Conservation (phyloP, 495 filamentous ascomycete genomes). For the Friedmanniomyces endolithicus region DNA sequence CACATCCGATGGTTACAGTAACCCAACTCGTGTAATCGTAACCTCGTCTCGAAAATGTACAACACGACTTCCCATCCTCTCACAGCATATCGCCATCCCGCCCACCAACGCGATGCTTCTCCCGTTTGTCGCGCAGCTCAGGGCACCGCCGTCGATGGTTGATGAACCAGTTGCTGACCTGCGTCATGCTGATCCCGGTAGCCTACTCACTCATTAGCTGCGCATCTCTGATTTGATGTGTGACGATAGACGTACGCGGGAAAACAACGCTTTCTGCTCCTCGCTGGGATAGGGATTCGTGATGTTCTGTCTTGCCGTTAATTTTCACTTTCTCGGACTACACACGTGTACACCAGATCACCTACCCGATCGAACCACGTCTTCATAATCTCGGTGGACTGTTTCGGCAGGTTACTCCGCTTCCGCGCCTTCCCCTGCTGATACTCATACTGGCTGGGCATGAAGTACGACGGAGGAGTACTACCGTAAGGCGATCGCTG, state of each 20-base stretch:
- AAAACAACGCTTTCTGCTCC: constrained; percentile 19
- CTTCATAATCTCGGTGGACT: constrained; percentile 21
- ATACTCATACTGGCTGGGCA: constrained; percentile 18
- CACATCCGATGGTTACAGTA: neutral
- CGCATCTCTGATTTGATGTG: neutral
- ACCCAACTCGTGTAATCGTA: neutral
- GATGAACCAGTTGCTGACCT: constrained; percentile 24
- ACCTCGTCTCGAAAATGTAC: neutral
- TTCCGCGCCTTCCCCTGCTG: constrained; percentile 15
- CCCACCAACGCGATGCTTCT: constrained; percentile 1
- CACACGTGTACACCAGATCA: neutral
- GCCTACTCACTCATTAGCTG: constrained; percentile 3
- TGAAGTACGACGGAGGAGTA: constrained; percentile 2
- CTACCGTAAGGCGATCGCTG: neutral
- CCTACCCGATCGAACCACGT: constrained; percentile 20
- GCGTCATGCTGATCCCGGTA: constrained; percentile 19
- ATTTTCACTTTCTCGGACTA: neutral
- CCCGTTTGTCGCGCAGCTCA: constrained; percentile 16
- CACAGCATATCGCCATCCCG: neutral
- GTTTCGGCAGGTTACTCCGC: constrained; percentile 19
- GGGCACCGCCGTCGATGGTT: constrained; percentile 20
- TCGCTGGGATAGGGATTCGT: constrained; percentile 19
- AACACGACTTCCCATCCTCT: neutral
- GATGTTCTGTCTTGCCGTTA: constrained; percentile 14
- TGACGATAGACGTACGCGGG: constrained; percentile 7